Base-by-base conservation (phyloP, 2,329 filamentous ascomycete species). In the Westerdykella sp. region DNA sequence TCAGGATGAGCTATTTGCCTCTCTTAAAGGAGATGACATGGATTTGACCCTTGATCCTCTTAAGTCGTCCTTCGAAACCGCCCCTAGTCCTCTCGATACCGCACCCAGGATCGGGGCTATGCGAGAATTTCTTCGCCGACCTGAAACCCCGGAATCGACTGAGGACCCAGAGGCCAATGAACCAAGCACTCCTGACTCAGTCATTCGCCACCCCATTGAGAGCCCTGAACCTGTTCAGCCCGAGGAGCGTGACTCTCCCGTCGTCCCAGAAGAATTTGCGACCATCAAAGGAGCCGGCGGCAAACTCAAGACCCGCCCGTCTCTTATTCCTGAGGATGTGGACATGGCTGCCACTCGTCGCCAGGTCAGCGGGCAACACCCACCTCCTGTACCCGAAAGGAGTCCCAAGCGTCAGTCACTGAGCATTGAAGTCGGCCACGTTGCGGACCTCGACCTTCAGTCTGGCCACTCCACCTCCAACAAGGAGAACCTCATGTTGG, bases 251-350 rank as follows among this genome's bases (percentile, higher is more conserved):
- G 32, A 35, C 32, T 79, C 80, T 0, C 80, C 81, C 2, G 75
- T 74, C 30, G 80, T 97, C 45, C 89, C 91, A 1, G 89, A 95
- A 56, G 80, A 82, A 37, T 72, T 87, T 38, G 88, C 91, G 4
- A 96, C 91, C 0, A 90, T 97, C 69, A 93, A 91, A 65, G 85
- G 89, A 7, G 83, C 85, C 16, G 87, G 88, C 6, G 87, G 87
- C 10, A 88, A 83, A 65, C 76, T 97, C 34, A 96, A 95, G 74
- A 93, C 90, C 0, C 80, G 91, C 28, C 81, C 88, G 13, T 96
- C 91, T 2, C 81, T 88, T 32, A 95, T 90, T 0, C 90, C 89
- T 1, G 83, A 87, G 1, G 91, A 97, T 64, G 74, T 81, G 43
- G 77, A 85, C 4, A 95, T 97, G 88, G 84, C 88, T 34, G 87